phyloP scores from a whole-genome alignment of 129 eudicot genomes.

The Saposhnikovia divaricata region DNA sequence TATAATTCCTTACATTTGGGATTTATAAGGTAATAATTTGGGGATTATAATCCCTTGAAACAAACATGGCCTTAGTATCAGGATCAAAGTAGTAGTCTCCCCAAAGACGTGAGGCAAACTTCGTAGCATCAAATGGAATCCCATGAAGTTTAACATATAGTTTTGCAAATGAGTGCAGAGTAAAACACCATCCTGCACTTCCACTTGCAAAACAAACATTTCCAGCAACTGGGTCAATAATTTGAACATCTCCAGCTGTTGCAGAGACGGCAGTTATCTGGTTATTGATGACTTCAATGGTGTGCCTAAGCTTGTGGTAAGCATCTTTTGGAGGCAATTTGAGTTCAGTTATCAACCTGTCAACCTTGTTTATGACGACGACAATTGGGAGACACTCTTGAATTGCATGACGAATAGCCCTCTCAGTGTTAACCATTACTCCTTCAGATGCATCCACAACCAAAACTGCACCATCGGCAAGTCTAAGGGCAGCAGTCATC shows the following conservation, averaged over 20 bases:
- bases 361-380: slow-evolving; percentile 95
- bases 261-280: slow-evolving; percentile 86
- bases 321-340: slow-evolving; percentile 95
- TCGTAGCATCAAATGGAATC: slow-evolving; percentile 73
- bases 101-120: slow-evolving; percentile 92
- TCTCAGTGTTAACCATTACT: slow-evolving; percentile 95
- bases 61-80: no score
- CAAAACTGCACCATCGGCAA: slow-evolving; percentile 98
- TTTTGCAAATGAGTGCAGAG: slow-evolving; percentile 91
- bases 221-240: slow-evolving; percentile 71
- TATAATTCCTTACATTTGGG: no score
- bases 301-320: slow-evolving; percentile 84
- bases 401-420: slow-evolving; percentile 96
- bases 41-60: no score
- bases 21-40: no score
- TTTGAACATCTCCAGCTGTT: slow-evolving; percentile 86
- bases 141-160: slow-evolving; percentile 92
- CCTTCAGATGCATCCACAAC: slow-evolving; percentile 99
- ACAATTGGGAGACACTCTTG: slow-evolving; percentile 94
- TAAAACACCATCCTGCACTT: slow-evolving; percentile 98
- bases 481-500: slow-evolving; percentile 96
- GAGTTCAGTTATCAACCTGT: slow-evolving; percentile 88
- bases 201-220: slow-evolving; percentile 97
- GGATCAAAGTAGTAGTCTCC: slow-evolving; percentile 82
- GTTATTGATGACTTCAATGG: slow-evolving; percentile 78